Base-by-base conservation (phyloP, 2,329 filamentous ascomycete genomes). In the Lasiodiplodia sp. region DNA sequence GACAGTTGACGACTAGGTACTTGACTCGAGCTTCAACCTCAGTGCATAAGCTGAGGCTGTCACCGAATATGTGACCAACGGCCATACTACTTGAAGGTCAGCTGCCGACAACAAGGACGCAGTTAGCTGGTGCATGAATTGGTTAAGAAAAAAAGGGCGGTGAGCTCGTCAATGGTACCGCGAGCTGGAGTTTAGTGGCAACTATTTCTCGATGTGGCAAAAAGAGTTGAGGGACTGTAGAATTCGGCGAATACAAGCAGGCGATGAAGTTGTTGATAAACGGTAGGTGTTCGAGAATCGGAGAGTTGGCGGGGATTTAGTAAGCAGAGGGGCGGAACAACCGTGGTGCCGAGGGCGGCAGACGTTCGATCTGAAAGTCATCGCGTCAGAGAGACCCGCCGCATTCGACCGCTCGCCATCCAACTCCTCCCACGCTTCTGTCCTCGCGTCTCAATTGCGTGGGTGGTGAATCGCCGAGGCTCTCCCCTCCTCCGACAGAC, bases 391-490 rank as follows among this genome's bases (percentile, higher is more conserved):
- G 51, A 66, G 62, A n/a, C 11, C 31, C 31, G 60, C 60, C 44
- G 60, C 60, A 51, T 37, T 49, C 65, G 65, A 58, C 65, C 16
- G 47, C 65, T 38, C 28, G 44, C 65, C 40, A 37, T 49, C 65
- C 28, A 40, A 67, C 47, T n/a, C 63, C 55, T 31, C 40, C 16
- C 52, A 25, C 65, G 14, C 52, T 16, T 28, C 38, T 23, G 40
- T 49, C 53, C 28, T 37, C 44, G 52, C 31, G 31, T 52, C 34
- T 38, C 65, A 38, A 49, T 58, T 37, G 18, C 40, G 63, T 68
- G 67, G 58, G 65, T 68, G 67, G 67, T 68, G 67, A 57, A 64
- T 68, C 38, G 62, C 58, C n/a, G 38, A 57, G n/a, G 38, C 53
- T 47, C 3, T 28, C 10, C 44, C 16, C 25, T 6, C 58, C 58